A percentile compares a stretch with the other conserved stretches of the same genome.
Evolutionary conservation across 805 yeast genomes (phyloP).

Genomic region (Wickerhamiella occidentalis): DNA sequence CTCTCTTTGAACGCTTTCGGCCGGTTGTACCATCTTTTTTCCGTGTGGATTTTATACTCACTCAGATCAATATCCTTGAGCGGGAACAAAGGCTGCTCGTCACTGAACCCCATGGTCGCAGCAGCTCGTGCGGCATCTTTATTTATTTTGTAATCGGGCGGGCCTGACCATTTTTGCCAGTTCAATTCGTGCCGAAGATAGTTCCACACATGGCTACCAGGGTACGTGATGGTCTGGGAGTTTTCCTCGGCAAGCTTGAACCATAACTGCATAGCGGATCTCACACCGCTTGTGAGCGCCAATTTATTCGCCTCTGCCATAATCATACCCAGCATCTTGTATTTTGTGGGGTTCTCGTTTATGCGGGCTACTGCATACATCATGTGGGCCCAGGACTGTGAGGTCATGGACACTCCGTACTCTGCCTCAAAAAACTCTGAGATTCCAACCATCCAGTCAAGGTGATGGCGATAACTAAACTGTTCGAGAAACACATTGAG

Average conservation of each 20-base stretch:
- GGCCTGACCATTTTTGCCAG: constrained; percentile 2
- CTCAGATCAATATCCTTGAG: not conserved
- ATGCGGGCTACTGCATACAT: not conserved
- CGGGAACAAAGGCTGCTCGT: not conserved
- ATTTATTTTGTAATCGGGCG: not conserved
- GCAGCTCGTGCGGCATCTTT: constrained; percentile 1
- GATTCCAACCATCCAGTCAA: constrained; percentile 11
- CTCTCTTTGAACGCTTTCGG: too few relatives aligned
- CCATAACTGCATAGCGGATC: not conserved
- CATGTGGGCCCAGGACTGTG: constrained; percentile 5
- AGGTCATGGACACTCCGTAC: not conserved
- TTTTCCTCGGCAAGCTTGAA: not conserved
- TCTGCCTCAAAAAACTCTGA: constrained; percentile 2
- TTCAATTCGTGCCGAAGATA: not conserved
- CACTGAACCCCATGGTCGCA: not conserved
- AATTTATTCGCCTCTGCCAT: constrained; percentile 2
- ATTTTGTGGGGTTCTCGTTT: constrained; percentile 1
- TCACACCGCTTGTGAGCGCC: constrained; percentile 1
- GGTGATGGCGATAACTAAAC: constrained; percentile 3
- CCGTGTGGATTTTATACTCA: too few relatives aligned
- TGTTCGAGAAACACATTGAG: constrained; percentile 5
- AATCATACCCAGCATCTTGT: not conserved
- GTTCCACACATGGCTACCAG: constrained; percentile 4
- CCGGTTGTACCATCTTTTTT: too few relatives aligned
- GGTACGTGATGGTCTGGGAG: not conserved